Percentiles rank a stretch among this genome's conserved stretches.
These are phyloP conservation scores for Leccinum obscurum DNA, from an alignment of 768 basidiomycete genomes.

Conservation along the genomic window DNA sequence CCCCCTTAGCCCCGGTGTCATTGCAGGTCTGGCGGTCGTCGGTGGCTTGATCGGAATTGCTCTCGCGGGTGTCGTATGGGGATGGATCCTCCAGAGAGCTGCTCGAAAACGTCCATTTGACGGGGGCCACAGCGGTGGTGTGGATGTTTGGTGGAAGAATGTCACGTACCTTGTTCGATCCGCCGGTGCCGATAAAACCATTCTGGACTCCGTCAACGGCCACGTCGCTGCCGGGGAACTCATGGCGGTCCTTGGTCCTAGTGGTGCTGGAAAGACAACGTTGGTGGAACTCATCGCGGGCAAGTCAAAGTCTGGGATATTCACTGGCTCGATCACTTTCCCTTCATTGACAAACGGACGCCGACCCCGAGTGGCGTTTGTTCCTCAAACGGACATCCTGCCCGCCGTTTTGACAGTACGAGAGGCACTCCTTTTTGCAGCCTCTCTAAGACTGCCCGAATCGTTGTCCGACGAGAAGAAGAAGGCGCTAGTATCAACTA, in stretches of 20 bases:
- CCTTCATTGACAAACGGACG: conserved; percentile 35
- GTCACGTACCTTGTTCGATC: conserved; percentile 64
- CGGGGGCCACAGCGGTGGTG: conserved; percentile 48
- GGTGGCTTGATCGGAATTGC: conserved; percentile 62
- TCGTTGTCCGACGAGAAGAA: conserved; percentile 62
- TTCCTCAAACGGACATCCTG: conserved; percentile 84
- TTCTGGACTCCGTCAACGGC: conserved; percentile 73
- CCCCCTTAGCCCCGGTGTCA: conserved; percentile 76
- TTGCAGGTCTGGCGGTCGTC: conserved; percentile 87
- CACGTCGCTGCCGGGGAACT: conserved; percentile 76
- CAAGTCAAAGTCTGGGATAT: conserved; percentile 72
- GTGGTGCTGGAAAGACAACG: conserved; percentile 92
- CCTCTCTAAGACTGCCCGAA: conserved; percentile 76
- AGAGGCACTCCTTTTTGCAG: conserved; percentile 84
- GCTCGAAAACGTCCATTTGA: conserved; percentile 50
- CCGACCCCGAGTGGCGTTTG: conserved; percentile 72
- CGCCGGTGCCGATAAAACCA: conserved; percentile 45
- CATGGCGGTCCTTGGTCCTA: conserved; percentile 91
- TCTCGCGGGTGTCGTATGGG: conserved; percentile 60
- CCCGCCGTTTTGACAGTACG: conserved; percentile 77
- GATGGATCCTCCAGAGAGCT: conserved; percentile 57
- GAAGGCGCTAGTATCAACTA: conserved; percentile 58
- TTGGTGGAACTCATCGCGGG: conserved; percentile 89
- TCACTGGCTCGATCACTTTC: conserved; percentile 65
- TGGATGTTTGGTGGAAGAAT: conserved; percentile 65